Percentiles rank a stretch among this genome's conserved stretches.
These are phyloP conservation scores for Colletotrichum tropicale DNA, from an alignment of 2,329 filamentous ascomycete species.

Conservation along the genomic window DNA sequence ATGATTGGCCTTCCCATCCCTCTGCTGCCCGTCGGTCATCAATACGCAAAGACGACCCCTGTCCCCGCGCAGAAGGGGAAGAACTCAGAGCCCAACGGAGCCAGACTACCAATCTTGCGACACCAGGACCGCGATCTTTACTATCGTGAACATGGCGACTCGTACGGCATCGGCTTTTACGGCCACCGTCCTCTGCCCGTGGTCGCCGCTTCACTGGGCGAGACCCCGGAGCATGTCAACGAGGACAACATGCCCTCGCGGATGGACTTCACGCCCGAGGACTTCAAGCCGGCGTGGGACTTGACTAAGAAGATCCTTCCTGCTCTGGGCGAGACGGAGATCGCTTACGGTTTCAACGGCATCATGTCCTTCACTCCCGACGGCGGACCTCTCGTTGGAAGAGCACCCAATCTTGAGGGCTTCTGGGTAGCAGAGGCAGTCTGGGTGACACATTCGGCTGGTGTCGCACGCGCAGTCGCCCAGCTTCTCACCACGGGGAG, in stretches of 20 bases:
- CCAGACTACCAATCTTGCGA: conserved; percentile 61
- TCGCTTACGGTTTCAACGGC: conserved; percentile 68
- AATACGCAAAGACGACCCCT: conserved; percentile 66
- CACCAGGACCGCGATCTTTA: conserved; percentile 69
- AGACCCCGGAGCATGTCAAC: conserved; percentile 56
- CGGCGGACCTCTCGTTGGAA: conserved; percentile 63
- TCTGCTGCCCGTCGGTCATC: conserved; percentile 64
- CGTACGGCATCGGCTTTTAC: conserved; percentile 68
- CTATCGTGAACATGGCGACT: conserved; percentile 68
- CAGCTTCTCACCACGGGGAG: conserved; percentile 61
- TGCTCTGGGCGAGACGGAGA: conserved; percentile 49
- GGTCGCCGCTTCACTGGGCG: conserved; percentile 56
- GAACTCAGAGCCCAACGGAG: conserved; percentile 46
- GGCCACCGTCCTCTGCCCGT: conserved; percentile 67
- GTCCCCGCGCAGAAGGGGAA: conserved; percentile 47
- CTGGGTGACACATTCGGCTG: conserved; percentile 70
- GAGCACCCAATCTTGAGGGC: conserved; percentile 61
- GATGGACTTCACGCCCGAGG: conserved; percentile 61
- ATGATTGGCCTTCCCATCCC: conserved; percentile 65
- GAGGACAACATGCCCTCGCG: conserved; percentile 69
- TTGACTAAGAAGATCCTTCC: conserved; percentile 60
- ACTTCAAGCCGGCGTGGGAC: conserved; percentile 66
- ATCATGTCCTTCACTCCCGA: conserved; percentile 72
- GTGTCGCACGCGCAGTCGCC: conserved; percentile 64
- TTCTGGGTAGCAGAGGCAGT: conserved; percentile 71